Conservation (phyloP, 2,329 filamentous ascomycete genomes). For the Paracoccidioides brasiliensis region DNA sequence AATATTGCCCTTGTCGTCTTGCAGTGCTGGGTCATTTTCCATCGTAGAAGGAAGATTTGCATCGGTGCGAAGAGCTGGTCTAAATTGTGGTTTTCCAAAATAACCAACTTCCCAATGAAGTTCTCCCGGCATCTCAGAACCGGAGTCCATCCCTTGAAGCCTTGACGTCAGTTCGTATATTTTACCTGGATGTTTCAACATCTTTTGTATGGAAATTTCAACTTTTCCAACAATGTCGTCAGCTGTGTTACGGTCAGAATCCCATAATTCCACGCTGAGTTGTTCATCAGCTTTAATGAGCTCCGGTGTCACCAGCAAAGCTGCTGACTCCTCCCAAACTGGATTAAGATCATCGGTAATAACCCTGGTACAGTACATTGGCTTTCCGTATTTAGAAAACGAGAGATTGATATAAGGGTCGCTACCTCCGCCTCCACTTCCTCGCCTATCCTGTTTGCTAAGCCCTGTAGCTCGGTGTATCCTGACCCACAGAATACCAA, state of each 20-base stretch:
- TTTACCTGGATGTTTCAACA: conserved; percentile 84
- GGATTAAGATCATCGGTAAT: conserved; percentile 92
- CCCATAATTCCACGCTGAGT: conserved; percentile 88
- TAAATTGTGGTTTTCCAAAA: conserved; percentile 82
- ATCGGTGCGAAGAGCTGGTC: conserved; percentile 71
- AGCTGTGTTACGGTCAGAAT: conserved; percentile 80
- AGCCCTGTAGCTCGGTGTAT: conserved; percentile 80
- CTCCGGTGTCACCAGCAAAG: conserved; percentile 74
- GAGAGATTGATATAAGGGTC: conserved; percentile 92
- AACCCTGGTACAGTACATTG: conserved; percentile 92
- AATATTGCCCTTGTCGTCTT: conserved; percentile 74
- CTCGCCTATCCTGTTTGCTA: conserved; percentile 79
- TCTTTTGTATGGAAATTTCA: conserved; percentile 82
- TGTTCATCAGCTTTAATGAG: conserved; percentile 89
- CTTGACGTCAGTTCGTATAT: conserved; percentile 86
- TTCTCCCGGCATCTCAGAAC: conserved; percentile 80
- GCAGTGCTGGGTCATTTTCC: conserved; percentile 59
- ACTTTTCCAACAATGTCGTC: conserved; percentile 94
- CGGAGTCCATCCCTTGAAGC: conserved; percentile 68
- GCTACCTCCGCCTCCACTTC: conserved; percentile 72
- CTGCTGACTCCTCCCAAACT: conserved; percentile 77
- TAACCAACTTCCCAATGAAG: conserved; percentile 94
- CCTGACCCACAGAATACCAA: conserved; percentile 83
- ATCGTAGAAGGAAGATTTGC: conserved; percentile 60
- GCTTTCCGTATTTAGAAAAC: conserved; percentile 94